Base-by-base conservation (phyloP, 345 rosid genomes). In the Linum lewisii region DNA sequence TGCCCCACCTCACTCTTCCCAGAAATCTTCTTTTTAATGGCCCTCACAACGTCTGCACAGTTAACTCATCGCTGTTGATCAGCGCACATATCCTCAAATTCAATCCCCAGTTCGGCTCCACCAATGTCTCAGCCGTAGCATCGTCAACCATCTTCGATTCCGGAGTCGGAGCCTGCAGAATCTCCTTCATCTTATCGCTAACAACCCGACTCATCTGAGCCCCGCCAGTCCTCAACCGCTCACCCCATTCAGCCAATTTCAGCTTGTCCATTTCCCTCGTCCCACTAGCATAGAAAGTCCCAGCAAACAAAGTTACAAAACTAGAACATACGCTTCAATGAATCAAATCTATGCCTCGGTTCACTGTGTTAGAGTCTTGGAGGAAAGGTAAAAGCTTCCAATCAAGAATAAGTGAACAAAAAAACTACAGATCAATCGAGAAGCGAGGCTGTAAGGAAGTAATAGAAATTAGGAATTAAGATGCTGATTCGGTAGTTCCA, bases 61-160 rank as follows among this genome's bases (percentile, higher is more conserved):
- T 66, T 83, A 63, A 82, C 75, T 80, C 86, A 7, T 78, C 75
- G 53, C 76, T 75, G 38, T 84, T 90, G 73, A 90, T 87, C 88
- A 86, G 78, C 1, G 82, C 78, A 54, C 95, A 90, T 5, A 90
- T 81, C 84, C 92, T 83, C 84, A 90, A 71, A 76, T 84, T 90
- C 95, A 86, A 42, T 44, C 95, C 95, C 95, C 97, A 90, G 38
- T 82, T 83, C 0, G 97, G 82, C 65, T 84, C 97, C 49, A 78
- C 85, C 63, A 83, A 36, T 2, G 84, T 80, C 72, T 90, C 95
- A 18, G 69, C 21, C 2, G 95, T 90, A 36, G 95, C 95, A 73
- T 90, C 97, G 58, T 90, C 95, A 1, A 87, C 95, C 82, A 90
- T 80, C 72, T 78, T 80, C 0, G 90, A 86, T 66, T 86, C 95